These are phyloP conservation scores for Mycena galopus DNA, from an alignment of 768 basidiomycete species.

Conservation along the genomic window DNA sequence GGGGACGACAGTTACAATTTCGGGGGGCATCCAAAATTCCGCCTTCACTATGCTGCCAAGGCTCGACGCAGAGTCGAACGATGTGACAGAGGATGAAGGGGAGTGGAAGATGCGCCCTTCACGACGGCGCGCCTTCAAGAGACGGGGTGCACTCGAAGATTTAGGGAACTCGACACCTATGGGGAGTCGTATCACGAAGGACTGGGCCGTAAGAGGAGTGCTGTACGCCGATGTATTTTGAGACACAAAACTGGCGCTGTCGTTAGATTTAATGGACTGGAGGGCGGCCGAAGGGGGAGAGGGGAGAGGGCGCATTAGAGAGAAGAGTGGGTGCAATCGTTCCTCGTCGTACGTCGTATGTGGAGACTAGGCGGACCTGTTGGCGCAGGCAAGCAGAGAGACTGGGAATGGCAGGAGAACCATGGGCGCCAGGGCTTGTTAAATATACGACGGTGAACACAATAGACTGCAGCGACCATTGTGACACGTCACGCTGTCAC, in stretches of 20 bases:
- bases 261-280: constrained; percentile 2
- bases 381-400: too few species aligned
- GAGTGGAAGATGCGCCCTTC: constrained; percentile 41
- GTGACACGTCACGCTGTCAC: background rate
- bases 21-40: constrained; percentile 24
- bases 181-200: constrained; percentile 22
- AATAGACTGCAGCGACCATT: background rate
- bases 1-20: background rate
- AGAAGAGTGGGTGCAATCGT: too few species aligned
- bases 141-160: constrained; percentile 14
- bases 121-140: constrained; percentile 37
- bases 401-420: too few species aligned
- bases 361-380: too few species aligned
- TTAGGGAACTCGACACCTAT: constrained; percentile 16
- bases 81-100: constrained; percentile 36
- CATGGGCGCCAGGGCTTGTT: constrained; percentile 5
- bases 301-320: constrained; percentile 23
- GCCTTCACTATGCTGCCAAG: constrained; percentile 23
- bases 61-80: constrained; percentile 32
- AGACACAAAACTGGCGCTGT: background rate
- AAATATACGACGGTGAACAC: constrained; percentile 8
- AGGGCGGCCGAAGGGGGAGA: constrained; percentile 24
- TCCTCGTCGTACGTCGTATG: too few species aligned
- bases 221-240: constrained; percentile 7
- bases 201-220: constrained; percentile 9